These are phyloP conservation scores for Orbilia ellipsospora DNA, from an alignment of 2,329 filamentous ascomycete genomes.

Conservation along the genomic window DNA sequence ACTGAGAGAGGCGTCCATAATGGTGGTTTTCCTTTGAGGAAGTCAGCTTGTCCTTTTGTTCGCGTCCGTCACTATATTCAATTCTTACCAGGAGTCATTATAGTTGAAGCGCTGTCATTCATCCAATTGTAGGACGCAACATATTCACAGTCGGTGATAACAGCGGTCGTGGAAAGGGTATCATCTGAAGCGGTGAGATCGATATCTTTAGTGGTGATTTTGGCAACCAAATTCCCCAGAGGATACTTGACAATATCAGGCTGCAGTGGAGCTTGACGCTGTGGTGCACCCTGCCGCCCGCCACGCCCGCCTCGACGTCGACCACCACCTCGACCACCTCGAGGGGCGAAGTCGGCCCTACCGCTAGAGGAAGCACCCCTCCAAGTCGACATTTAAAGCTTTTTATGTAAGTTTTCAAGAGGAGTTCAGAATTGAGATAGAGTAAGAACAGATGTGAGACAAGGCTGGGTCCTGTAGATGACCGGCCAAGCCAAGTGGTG, in stretches of 20 bases:
- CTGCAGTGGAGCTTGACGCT: constrained; percentile 20
- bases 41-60: constrained; percentile 37
- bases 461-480: constrained; percentile 26
- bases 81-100: constrained; percentile 65
- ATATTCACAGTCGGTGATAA: constrained; percentile 61
- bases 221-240: constrained; percentile 33
- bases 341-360: constrained; percentile 31
- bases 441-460: constrained; percentile 29
- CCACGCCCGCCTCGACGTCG: constrained; percentile 1
- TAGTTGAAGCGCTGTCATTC: constrained; percentile 60
- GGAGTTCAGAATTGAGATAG: constrained; percentile 23
- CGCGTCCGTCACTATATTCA: constrained; percentile 18
- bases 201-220: constrained; percentile 34
- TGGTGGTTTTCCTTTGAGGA: constrained; percentile 65
- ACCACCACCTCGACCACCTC: constrained; percentile 27
- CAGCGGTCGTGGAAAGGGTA: constrained; percentile 26
- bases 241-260: constrained; percentile 40
- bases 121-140: constrained; percentile 69
- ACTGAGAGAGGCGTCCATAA: constrained; percentile 65
- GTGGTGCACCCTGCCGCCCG: constrained; percentile 9
- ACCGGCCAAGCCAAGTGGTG: constrained; percentile 18
- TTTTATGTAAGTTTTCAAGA: constrained; percentile 25
- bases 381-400: constrained; percentile 31
- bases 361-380: constrained; percentile 33
- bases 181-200: constrained; percentile 28